Percentiles rank a stretch among this genome's conserved stretches.
Conservation (phyloP, 345 rosid species). For the Gossypium stocksii region DNA sequence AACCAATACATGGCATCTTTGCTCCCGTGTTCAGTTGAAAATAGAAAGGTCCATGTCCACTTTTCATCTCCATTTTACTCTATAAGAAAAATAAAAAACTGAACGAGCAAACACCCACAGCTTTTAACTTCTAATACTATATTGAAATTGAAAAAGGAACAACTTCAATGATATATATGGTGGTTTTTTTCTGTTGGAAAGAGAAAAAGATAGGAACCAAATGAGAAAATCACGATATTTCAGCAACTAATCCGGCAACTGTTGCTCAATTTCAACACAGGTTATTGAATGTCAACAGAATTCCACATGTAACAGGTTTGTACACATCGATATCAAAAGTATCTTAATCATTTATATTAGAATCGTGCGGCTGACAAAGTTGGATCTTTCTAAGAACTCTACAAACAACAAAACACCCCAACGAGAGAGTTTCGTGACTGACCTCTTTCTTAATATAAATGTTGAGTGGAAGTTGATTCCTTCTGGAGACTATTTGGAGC, state of each 20-base stretch:
- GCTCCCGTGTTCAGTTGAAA: constrained; percentile 50
- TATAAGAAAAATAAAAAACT: background rate
- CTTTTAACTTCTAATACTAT: background rate
- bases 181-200: background rate
- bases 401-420: background rate
- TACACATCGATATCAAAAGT: background rate
- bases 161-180: background rate
- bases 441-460: too few species aligned
- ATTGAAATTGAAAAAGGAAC: background rate
- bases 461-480: too few species aligned
- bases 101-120: background rate
- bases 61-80: constrained; percentile 28
- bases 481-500: too few species aligned
- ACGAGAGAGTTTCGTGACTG: background rate
- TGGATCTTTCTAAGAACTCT: background rate
- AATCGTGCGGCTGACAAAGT: background rate
- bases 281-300: background rate
- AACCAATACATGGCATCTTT: constrained; percentile 43
- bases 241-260: background rate
- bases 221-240: background rate
- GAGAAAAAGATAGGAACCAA: background rate
- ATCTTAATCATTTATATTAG: background rate
- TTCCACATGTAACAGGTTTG: background rate
- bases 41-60: constrained; percentile 19
- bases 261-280: background rate